phyloP scores from a whole-genome alignment of 2,329 filamentous ascomycete genomes.

The Fusarium sp. region DNA sequence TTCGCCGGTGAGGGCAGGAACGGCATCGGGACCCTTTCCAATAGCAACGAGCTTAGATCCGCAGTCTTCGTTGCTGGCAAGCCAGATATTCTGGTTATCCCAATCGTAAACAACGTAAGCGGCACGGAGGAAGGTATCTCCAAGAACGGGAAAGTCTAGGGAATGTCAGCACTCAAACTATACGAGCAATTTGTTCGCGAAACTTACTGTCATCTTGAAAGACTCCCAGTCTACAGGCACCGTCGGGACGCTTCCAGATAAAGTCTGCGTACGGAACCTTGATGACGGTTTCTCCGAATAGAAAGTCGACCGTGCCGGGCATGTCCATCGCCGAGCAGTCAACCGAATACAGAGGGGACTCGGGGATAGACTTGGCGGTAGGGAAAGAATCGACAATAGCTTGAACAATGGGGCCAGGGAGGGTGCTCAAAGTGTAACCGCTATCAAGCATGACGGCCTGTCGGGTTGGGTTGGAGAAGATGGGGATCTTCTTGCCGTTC shows the following conservation, averaged over 20 bases:
- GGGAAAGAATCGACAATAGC: slow-evolving; percentile 58
- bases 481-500: slow-evolving; percentile 53
- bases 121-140: slow-evolving; percentile 59
- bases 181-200: too few relatives aligned
- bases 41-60: slow-evolving; percentile 54
- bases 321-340: slow-evolving; percentile 54
- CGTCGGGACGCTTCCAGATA: slow-evolving; percentile 51
- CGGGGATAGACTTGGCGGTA: slow-evolving; percentile 54
- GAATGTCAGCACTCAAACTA: background rate
- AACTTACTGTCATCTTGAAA: slow-evolving; percentile 49
- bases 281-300: slow-evolving; percentile 59
- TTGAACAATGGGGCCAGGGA: slow-evolving; percentile 68
- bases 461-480: slow-evolving; percentile 55
- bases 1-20: slow-evolving; percentile 49
- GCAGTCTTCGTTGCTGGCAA: slow-evolving; percentile 55
- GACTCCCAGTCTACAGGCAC: slow-evolving; percentile 59
- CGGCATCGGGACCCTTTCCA: slow-evolving; percentile 54
- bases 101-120: slow-evolving; percentile 59
- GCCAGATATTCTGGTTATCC: slow-evolving; percentile 55
- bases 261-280: slow-evolving; percentile 62
- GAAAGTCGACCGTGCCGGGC: slow-evolving; percentile 59
- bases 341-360: slow-evolving; percentile 59
- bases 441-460: slow-evolving; percentile 72
- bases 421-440: slow-evolving; percentile 75
- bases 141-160: slow-evolving; percentile 53